Conservation (phyloP, 2,329 filamentous ascomycete species). For the Penicillium paneum region DNA sequence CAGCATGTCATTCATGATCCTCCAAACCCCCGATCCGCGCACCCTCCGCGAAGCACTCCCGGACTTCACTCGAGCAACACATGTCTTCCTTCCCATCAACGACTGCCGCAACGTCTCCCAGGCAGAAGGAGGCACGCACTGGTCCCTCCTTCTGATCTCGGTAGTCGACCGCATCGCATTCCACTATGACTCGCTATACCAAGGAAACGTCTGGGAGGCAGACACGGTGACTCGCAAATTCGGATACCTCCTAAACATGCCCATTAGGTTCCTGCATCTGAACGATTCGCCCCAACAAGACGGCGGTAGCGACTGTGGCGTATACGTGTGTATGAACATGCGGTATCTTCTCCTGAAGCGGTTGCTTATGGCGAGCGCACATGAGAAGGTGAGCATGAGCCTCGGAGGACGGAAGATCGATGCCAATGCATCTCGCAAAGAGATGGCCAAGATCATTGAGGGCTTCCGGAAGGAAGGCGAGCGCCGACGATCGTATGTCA, state of each 20-base stretch:
- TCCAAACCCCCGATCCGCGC: conserved; percentile 63
- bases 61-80: conserved; percentile 74
- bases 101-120: conserved; percentile 72
- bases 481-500: conserved; percentile 71
- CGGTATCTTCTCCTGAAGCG: conserved; percentile 84
- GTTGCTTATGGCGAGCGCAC: conserved; percentile 72
- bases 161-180: conserved; percentile 88
- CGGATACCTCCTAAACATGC: conserved; percentile 61
- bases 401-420: conserved; percentile 82
- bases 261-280: conserved; percentile 72
- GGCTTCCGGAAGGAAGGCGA: conserved; percentile 82
- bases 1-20: conserved; percentile 87
- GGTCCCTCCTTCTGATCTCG: conserved; percentile 87
- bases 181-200: conserved; percentile 87
- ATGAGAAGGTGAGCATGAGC: conserved; percentile 90
- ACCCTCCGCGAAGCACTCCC: conserved; percentile 68
- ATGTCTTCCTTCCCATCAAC: conserved; percentile 95
- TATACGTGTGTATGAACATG: conserved; percentile 96
- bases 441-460: conserved; percentile 89
- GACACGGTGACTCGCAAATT: conserved; percentile 67
- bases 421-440: conserved; percentile 73
- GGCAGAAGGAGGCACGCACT: conserved; percentile 90
- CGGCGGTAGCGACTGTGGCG: conserved; percentile 89
- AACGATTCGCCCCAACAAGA: conserved; percentile 85
- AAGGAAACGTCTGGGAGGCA: conserved; percentile 73